Conservation (phyloP, 148 eudicot genomes). For the Rheum nobile region DNA sequence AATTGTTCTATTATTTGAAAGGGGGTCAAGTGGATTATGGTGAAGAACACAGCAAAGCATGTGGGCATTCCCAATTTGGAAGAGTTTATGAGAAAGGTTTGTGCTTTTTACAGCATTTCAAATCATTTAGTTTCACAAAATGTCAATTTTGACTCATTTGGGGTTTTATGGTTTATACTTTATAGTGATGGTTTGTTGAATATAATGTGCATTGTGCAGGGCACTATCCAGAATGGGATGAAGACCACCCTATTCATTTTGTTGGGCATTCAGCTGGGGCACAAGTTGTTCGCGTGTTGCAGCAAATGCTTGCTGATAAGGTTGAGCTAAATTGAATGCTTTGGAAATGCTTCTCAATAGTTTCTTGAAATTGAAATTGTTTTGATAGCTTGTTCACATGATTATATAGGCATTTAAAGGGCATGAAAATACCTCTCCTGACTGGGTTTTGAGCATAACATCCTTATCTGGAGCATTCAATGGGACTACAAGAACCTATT, state of each 20-base stretch:
- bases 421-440: slow-evolving; percentile 55
- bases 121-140: neutral
- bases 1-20: slow-evolving; percentile 92
- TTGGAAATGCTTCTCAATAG: neutral
- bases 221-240: slow-evolving; percentile 85
- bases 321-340: slow-evolving; percentile 16
- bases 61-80: slow-evolving; percentile 87
- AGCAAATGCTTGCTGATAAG: slow-evolving; percentile 97
- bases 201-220: slow-evolving; percentile 25
- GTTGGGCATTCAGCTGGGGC: slow-evolving; percentile 99
- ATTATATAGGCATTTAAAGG: slow-evolving; percentile 62
- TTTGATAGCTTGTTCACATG: neutral
- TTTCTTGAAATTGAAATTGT: neutral
- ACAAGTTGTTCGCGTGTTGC: slow-evolving; percentile 80
- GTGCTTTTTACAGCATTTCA: neutral
- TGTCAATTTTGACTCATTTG: neutral
- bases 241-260: slow-evolving; percentile 92
- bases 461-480: slow-evolving; percentile 91
- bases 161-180: neutral
- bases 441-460: slow-evolving; percentile 86
- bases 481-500: slow-evolving; percentile 84
- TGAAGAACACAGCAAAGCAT: slow-evolving; percentile 86
- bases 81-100: slow-evolving; percentile 69
- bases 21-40: slow-evolving; percentile 96
- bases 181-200: neutral